Evolutionary conservation across 495 filamentous ascomycete species (phyloP), one percentile per base, ranked within the genome.

Genomic region (Polyplosphaeria fusca): DNA sequence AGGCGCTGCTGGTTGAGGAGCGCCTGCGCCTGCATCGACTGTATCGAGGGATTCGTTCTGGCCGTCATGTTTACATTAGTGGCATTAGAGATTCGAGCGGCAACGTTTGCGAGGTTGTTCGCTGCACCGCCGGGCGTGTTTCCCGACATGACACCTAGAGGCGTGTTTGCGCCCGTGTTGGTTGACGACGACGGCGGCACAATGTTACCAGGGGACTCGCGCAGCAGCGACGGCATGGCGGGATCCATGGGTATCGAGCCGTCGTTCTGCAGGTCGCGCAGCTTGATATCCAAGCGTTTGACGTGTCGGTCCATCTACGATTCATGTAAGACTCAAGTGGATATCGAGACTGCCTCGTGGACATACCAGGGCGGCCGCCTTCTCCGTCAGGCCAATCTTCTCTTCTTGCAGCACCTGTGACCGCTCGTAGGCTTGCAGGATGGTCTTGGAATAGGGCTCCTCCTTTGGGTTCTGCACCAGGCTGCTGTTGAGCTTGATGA

Each of bases 391-490:
- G 7, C 77, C 78, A 28, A 93, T 78, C 77, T 98, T 97, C 67
- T 98, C 92, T 27, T 87, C 86, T 61, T 95, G 86, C 23, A 97
- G 71, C 48, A 83, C 77, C 60, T 88, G 78, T 30, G 85, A 85
- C 60, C 76, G 77, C 38, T 85, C 84, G 53, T 86, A 87, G 62
- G 85, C 86, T 53, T 88, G 80, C 24, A 80, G 69, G 47, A 95
- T 89, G 30, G 78, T 78, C 38, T 83, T 84, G 43, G 78, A 74
- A 64, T 90, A 86, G 18, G 79, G 71, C 22, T 88, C 85, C 71
- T 98, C 92, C 67, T 94, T 93, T 0, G 92, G 88, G 64, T 96
- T 89, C n/a, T 82, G 76, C 16, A 80, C 73, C 54, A 89, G 79
- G 67, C 87, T 89, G 50, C 92, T 89, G 68, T 95, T 87, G 16